A percentile compares a stretch with the other conserved stretches of the same genome.
Evolutionary conservation across 2,329 filamentous ascomycete species (phyloP).

Genomic region (Ophiostoma sp.): DNA sequence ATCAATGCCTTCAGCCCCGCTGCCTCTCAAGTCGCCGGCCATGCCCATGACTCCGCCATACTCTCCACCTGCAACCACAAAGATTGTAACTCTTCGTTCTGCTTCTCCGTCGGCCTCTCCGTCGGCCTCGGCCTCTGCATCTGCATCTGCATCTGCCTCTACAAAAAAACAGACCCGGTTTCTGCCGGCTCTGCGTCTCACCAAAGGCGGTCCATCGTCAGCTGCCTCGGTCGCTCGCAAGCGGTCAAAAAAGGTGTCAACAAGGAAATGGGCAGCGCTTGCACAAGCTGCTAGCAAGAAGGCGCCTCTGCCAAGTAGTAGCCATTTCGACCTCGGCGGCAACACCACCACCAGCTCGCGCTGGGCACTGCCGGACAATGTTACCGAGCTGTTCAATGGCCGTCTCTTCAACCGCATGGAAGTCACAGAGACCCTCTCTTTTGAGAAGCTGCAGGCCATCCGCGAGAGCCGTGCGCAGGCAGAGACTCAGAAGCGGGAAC

Average conservation of each 20-base stretch:
- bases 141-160: neutral
- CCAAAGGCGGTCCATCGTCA: neutral
- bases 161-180: constrained; percentile 18
- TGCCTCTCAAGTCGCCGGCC: neutral
- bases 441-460: constrained; percentile 46
- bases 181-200: constrained; percentile 13
- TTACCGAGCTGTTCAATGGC: constrained; percentile 52
- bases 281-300: neutral
- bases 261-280: neutral
- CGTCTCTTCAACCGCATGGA: constrained; percentile 52
- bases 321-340: constrained; percentile 24
- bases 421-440: constrained; percentile 55
- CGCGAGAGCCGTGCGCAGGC: constrained; percentile 39
- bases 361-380: constrained; percentile 53
- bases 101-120: neutral
- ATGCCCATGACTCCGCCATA: neutral
- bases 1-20: neutral
- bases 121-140: neutral
- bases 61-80: neutral
- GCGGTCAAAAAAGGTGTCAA: constrained; percentile 8
- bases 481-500: constrained; percentile 22
- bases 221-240: neutral
- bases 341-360: constrained; percentile 33
- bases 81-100: neutral
- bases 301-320: neutral